phyloP scores from a whole-genome alignment of 352 stramenopile genomes.

The Globisporangium takayamanum region DNA sequence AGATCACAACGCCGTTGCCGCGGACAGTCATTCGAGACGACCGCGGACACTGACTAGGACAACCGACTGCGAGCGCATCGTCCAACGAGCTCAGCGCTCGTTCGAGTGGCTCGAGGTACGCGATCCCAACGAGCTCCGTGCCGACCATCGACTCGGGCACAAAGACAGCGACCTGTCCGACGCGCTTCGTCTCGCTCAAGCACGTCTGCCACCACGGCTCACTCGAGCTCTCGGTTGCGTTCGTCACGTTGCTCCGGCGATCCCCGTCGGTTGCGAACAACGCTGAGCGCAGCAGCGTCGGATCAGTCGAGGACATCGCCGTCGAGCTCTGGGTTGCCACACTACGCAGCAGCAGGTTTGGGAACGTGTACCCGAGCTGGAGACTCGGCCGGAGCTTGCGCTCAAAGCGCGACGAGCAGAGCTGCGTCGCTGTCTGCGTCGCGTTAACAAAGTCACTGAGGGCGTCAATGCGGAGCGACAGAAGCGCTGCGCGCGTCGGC shows the following conservation, averaged over 20 bases:
- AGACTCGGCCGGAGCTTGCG: slow-evolving; percentile 40
- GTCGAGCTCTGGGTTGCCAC: slow-evolving; percentile 36
- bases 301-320: slow-evolving; percentile 3
- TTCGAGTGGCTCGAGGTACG: slow-evolving; percentile 25
- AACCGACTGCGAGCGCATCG: slow-evolving; percentile 26
- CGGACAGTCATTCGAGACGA: slow-evolving; percentile 21
- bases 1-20: slow-evolving; percentile 32
- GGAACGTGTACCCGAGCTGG: slow-evolving; percentile 34
- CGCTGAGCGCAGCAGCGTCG: slow-evolving; percentile 9
- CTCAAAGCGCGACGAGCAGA: slow-evolving; percentile 64
- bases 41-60: slow-evolving; percentile 34
- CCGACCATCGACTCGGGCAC: slow-evolving; percentile 23
- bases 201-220: slow-evolving; percentile 58
- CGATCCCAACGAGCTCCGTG: slow-evolving; percentile 26
- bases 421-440: slow-evolving; percentile 30
- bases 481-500: slow-evolving; percentile 26
- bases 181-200: slow-evolving; percentile 24
- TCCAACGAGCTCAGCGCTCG: slow-evolving; percentile 6
- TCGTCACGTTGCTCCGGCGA: slow-evolving; percentile 8
- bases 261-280: slow-evolving; percentile 24
- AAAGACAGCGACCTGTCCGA: slow-evolving; percentile 54
- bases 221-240: slow-evolving; percentile 24
- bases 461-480: slow-evolving; percentile 52
- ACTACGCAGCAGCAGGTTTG: slow-evolving; percentile 26
- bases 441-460: slow-evolving; percentile 20